Evolutionary conservation across 176 grass and related monocot genomes (phyloP), one percentile per base, ranked within the genome.

Genomic region (Pharus latifolius): DNA sequence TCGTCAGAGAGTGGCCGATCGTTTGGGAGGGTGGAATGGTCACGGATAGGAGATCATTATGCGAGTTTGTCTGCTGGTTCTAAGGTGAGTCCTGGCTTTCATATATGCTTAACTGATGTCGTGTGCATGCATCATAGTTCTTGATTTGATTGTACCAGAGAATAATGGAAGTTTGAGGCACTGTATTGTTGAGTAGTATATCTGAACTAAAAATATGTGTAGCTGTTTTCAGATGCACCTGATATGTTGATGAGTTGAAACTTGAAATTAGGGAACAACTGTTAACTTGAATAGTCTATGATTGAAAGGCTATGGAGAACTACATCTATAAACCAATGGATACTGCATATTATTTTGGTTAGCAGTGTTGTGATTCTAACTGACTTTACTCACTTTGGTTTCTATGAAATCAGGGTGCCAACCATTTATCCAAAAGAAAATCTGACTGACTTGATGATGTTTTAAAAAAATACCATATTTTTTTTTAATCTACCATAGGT

Each of bases 1-100:
- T 92, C 89, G 23, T 92, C 84, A 19, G 89, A 86, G 44, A 77
- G 50, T 6, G 69, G 66, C 18, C 55, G 66, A 50, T 91, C 89
- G 53, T 90, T 90, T 14, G 72, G 81, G 28, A 84, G 80, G 68
- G 15, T 66, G 2, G 87, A 87, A 26, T 84, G 60, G 41, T 72
- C 82, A 49, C 79, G 65, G 52, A 72, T 66, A 25, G 78, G 48
- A 22, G 89, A 92, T 85, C 59, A 60, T 24, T 80, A 86, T 69
- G 74, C 56, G 10, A 87, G 85, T 67, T 74, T 72, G 32, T 80
- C 80, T 46, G 70, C 89, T 24, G 80, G 72, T 64, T 75, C 52
- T 51, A 93, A 94, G 95, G 90, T 98, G 78, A 60, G 80, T 76
- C 22, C 14, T 76, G 41, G 13, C 18, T 72, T 30, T 35, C 59